Conservation (phyloP, 2,329 filamentous ascomycete genomes). For the Colletotrichum sp. region DNA sequence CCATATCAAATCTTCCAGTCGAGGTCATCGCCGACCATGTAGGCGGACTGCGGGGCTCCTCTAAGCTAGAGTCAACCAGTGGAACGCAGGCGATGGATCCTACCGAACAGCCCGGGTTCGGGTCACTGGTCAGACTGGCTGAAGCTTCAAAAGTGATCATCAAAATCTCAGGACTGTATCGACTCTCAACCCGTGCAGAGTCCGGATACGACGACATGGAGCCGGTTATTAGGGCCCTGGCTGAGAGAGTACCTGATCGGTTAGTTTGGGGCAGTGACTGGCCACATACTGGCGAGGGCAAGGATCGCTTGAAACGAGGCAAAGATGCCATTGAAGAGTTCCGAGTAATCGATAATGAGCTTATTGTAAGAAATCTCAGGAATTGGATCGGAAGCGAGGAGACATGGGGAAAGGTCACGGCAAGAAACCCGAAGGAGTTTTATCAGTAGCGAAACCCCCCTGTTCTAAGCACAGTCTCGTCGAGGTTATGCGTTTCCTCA, state of each 20-base stretch:
- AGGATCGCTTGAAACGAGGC: neutral
- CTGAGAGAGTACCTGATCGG: neutral
- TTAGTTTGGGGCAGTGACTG: constrained; percentile 14
- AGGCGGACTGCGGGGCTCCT: neutral
- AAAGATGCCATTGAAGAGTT: neutral
- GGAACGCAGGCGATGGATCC: neutral
- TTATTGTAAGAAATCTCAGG: neutral
- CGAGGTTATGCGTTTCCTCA: fast-evolving
- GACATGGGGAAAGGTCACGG: neutral
- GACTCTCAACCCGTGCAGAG: neutral
- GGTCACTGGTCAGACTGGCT: neutral
- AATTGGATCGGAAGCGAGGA: neutral
- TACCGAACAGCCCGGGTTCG: neutral
- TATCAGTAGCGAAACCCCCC: neutral
- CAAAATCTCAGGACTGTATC: neutral
- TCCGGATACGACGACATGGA: neutral
- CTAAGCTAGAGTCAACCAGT: neutral
- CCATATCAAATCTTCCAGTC: neutral
- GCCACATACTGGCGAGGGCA: constrained; percentile 11
- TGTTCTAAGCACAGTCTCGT: fast-evolving
- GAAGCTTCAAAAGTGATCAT: neutral
- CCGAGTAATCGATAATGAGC: neutral
- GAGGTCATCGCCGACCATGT: constrained; percentile 5
- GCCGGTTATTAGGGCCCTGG: neutral
- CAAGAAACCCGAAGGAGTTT: neutral